phyloP scores from a whole-genome alignment of 345 rosid species.

The Eucalyptus lansdowneana region DNA sequence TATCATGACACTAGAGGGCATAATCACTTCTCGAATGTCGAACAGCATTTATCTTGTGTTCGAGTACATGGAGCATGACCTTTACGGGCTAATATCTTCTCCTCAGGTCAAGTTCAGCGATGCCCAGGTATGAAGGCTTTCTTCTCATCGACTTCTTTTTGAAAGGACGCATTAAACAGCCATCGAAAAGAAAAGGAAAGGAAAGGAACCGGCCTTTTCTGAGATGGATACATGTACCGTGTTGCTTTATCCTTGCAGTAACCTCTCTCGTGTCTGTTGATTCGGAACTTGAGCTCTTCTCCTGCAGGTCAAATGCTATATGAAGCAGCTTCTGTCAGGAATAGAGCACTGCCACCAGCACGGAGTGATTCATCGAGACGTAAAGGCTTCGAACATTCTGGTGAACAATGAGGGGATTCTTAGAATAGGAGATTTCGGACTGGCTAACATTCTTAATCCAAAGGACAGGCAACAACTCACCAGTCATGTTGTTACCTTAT shows the following conservation, averaged over 20 bases:
- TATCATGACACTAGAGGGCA: slow-evolving; percentile 20
- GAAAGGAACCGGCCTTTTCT: not conserved
- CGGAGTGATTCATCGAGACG: slow-evolving; percentile 33
- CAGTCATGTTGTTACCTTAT: slow-evolving; percentile 35
- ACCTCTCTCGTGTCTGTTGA: not conserved
- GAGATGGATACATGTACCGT: not conserved
- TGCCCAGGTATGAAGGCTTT: slow-evolving; percentile 9
- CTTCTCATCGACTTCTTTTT: not conserved
- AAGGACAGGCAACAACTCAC: slow-evolving; percentile 13
- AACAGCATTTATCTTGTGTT: slow-evolving; percentile 29
- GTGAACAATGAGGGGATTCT: slow-evolving; percentile 18
- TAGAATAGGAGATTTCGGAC: slow-evolving; percentile 31
- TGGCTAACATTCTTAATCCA: slow-evolving; percentile 11
- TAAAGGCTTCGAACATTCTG: slow-evolving; percentile 12
- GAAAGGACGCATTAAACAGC: not conserved
- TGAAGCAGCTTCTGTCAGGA: slow-evolving; percentile 24
- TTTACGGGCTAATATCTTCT: slow-evolving; percentile 19
- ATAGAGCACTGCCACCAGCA: slow-evolving; percentile 28
- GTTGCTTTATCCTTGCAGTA: not conserved
- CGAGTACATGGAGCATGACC: slow-evolving; percentile 38
- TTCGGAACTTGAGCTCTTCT: not conserved
- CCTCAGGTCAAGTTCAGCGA: slow-evolving; percentile 19
- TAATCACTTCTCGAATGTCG: slow-evolving; percentile 28
- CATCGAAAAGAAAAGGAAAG: not conserved
- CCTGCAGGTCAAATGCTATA: slow-evolving; percentile 24